Evolutionary conservation across 805 yeast genomes (phyloP).

Genomic region (Candida pseudofarinosa): DNA sequence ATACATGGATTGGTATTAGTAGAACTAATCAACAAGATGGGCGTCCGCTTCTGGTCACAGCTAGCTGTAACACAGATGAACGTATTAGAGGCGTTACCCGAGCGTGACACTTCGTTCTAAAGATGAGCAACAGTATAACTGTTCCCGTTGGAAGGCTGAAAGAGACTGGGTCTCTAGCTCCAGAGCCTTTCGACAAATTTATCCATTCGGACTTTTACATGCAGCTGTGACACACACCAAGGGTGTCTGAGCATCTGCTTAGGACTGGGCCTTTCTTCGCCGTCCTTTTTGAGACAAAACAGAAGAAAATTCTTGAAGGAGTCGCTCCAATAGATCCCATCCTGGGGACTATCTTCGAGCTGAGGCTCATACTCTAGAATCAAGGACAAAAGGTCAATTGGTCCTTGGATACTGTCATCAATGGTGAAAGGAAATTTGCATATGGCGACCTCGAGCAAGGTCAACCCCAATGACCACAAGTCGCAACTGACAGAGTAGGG

Average conservation of each 20-base stretch:
- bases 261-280: slow-evolving; percentile 82
- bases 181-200: slow-evolving; percentile 75
- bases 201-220: slow-evolving; percentile 76
- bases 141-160: too few species aligned
- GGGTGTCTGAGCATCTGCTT: slow-evolving; percentile 92
- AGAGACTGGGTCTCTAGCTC: too few species aligned
- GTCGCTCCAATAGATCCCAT: slow-evolving; percentile 74
- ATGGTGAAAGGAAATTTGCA: slow-evolving; percentile 76
- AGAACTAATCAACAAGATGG: too few species aligned
- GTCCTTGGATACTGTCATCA: slow-evolving; percentile 39
- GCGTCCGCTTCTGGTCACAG: too few species aligned
- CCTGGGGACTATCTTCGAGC: slow-evolving; percentile 70
- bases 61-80: too few species aligned
- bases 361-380: slow-evolving; percentile 81
- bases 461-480: slow-evolving; percentile 91
- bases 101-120: too few species aligned
- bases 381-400: slow-evolving; percentile 79
- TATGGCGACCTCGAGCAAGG: slow-evolving; percentile 81
- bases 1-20: neutral
- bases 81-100: too few species aligned
- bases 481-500: slow-evolving; percentile 94
- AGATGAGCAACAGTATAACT: too few species aligned
- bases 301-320: slow-evolving; percentile 79
- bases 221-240: slow-evolving; percentile 80
- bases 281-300: slow-evolving; percentile 77